phyloP scores from a whole-genome alignment of 2,329 filamentous ascomycete species.

The Claviceps purpurea region DNA sequence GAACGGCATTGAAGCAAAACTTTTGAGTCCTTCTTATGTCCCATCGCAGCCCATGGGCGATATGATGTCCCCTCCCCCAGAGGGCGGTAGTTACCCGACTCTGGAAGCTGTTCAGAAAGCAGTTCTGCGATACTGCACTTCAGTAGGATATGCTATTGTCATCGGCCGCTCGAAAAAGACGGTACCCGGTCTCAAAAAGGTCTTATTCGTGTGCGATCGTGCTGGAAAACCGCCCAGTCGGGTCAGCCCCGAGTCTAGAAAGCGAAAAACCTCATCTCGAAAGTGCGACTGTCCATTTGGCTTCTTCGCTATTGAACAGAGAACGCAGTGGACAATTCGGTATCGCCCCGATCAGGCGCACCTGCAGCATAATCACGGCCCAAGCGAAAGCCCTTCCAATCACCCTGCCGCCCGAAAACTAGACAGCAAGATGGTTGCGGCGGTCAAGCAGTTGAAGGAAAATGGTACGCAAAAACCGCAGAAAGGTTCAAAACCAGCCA shows the following conservation, averaged over 20 bases:
- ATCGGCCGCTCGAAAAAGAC: constrained; percentile 57
- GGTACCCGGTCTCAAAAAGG: constrained; percentile 52
- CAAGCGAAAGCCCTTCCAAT: constrained; percentile 52
- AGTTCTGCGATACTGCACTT: constrained; percentile 51
- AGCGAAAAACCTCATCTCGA: constrained; percentile 53
- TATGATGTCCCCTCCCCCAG: constrained; percentile 50
- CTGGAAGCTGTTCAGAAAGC: constrained; percentile 52
- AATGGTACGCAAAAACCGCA: constrained; percentile 35
- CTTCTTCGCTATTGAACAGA: constrained; percentile 56
- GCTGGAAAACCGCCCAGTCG: constrained; percentile 49
- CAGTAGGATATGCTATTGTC: constrained; percentile 54
- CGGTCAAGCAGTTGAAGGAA: constrained; percentile 52
- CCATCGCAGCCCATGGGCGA: constrained; percentile 41
- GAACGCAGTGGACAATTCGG: constrained; percentile 53
- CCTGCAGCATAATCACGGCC: constrained; percentile 49
- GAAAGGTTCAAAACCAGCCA: constrained; percentile 3
- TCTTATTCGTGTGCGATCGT: constrained; percentile 53
- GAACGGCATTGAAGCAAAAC: constrained; percentile 32
- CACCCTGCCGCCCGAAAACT: constrained; percentile 53
- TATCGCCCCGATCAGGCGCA: constrained; percentile 47
- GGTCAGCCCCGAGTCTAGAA: constrained; percentile 50
- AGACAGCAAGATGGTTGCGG: constrained; percentile 54
- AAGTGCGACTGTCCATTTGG: constrained; percentile 57
- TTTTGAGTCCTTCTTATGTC: constrained; percentile 36
- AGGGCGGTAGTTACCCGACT: constrained; percentile 50